Conservation (phyloP, 768 basidiomycete genomes). For the Chlorophyllum brunneum region DNA sequence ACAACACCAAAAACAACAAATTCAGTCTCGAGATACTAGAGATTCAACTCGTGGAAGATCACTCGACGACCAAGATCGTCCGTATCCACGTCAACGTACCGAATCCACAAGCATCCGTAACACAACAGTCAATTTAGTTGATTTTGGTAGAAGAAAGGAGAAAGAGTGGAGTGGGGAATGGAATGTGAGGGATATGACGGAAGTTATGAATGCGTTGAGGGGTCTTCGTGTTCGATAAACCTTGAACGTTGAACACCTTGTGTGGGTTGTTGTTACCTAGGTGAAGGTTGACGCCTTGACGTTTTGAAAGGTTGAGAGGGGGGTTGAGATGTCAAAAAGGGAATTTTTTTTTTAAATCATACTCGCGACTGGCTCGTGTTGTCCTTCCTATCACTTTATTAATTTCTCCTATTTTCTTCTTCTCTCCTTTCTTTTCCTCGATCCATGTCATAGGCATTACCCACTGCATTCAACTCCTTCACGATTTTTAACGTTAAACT, state of each 20-base stretch:
- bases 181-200: slow-evolving; percentile 33
- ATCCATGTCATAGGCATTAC: too few species aligned
- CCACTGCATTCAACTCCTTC: too few species aligned
- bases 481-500: too few species aligned
- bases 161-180: slow-evolving; percentile 37
- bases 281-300: too few species aligned
- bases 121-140: slow-evolving; percentile 4
- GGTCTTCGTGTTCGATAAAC: slow-evolving; percentile 22
- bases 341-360: too few species aligned
- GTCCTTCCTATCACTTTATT: too few species aligned
- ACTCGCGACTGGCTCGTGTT: too few species aligned
- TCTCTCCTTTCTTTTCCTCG: too few species aligned
- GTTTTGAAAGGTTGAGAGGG: too few species aligned
- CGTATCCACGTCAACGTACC: background rate
- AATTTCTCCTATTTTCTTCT: too few species aligned
- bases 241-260: background rate
- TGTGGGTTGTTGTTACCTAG: background rate
- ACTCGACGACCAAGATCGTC: background rate
- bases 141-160: slow-evolving; percentile 27
- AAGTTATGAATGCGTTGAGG: slow-evolving; percentile 27
- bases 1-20: background rate
- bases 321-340: too few species aligned
- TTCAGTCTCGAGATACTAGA: background rate
- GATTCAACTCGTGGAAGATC: background rate
- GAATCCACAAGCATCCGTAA: background rate